Base-by-base conservation (phyloP, 192 early-diverging fungal genomes). In the Gaertneriomyces semiglobifer region DNA sequence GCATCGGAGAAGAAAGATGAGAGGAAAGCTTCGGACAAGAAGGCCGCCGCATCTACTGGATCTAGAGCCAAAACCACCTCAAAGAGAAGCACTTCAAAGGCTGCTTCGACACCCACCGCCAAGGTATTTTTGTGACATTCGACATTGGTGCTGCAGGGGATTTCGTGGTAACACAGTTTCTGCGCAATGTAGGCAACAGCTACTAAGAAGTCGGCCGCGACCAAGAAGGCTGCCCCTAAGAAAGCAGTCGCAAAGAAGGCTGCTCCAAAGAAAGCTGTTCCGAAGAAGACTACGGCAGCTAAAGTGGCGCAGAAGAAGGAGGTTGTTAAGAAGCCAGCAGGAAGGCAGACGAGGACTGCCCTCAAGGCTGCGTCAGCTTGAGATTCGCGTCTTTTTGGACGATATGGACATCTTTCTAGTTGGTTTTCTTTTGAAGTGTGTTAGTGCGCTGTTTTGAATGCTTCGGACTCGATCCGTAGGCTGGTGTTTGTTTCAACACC, bases 261-360 rank as follows among this genome's bases (percentile, higher is more conserved):
- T 62, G 75, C 62, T 50, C 71, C 78, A 53, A 65, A 9, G 14
- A 18, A 56, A 25, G 50, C 63, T 1, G 57, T 71, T 43, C 81
- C 87, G 74, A 88, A 86, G 77, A 73, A 75, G 44, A 61, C 68
- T 18, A 18, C 76, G 52, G 66, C 77, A 19, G 44, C 74, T 6
- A 88, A 87, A 82, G 76, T 80, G 25, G 25, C 25, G 25, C 25
- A 33, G 25, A 33, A 33, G 25, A 33, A 33, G 25, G 25, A 33
- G 25, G 25, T 33, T 33, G 25, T 2, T 33, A 33, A 33, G 2
- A 33, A 33, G 25, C 25, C 25, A 2, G 25, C 25, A 33, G 25
- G 25, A 33, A 33, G 25, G 25, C 25, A 33, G 25, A 33, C 25
- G 25, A 33, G 25, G 25, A 33, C 25, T 33, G 25, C 25, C 25